These are phyloP conservation scores for Rehmannia glutinosa DNA, from an alignment of 257 asterid genomes.

Conservation along the genomic window DNA sequence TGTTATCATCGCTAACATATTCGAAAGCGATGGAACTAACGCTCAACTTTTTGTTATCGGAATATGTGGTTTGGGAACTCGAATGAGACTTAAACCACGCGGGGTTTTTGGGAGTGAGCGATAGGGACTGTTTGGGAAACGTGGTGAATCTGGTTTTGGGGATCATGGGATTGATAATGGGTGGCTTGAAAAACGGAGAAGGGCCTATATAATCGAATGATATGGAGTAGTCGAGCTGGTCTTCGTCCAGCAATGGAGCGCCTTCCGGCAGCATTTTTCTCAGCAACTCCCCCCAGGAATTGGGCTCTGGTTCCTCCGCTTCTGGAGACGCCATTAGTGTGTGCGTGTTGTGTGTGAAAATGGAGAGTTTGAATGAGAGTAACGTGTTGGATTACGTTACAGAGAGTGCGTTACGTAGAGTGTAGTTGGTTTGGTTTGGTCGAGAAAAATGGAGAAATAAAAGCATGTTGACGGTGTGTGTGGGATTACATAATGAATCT, in stretches of 20 bases:
- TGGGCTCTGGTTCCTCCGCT: constrained; percentile 18
- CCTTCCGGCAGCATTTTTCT: constrained; percentile 68
- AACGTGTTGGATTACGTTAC: background rate
- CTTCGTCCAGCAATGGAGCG: constrained; percentile 73
- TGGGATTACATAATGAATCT: too few relatives aligned
- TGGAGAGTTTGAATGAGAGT: background rate
- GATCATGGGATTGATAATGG: constrained; percentile 18
- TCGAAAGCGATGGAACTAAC: constrained; percentile 14
- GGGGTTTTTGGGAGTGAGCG: constrained; percentile 30
- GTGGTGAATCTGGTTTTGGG: constrained; percentile 31
- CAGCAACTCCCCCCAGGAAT: constrained; percentile 48
- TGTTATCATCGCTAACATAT: background rate
- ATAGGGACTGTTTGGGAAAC: constrained; percentile 33
- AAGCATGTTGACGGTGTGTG: too few relatives aligned
- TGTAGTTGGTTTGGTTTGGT: constrained; percentile 7
- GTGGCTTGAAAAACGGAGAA: constrained; percentile 31
- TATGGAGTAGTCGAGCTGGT: constrained; percentile 69
- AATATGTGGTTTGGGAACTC: constrained; percentile 25
- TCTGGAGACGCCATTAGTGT: constrained; percentile 23
- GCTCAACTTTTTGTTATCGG: constrained; percentile 9
- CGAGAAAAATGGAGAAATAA: constrained; percentile 3
- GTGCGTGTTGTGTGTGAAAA: constrained; percentile 1
- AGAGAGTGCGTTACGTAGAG: background rate
- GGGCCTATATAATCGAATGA: constrained; percentile 60
- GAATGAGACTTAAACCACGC: constrained; percentile 23